Conservation (phyloP, 176 grass and related monocot species). For the Thinopyrum elongatum region DNA sequence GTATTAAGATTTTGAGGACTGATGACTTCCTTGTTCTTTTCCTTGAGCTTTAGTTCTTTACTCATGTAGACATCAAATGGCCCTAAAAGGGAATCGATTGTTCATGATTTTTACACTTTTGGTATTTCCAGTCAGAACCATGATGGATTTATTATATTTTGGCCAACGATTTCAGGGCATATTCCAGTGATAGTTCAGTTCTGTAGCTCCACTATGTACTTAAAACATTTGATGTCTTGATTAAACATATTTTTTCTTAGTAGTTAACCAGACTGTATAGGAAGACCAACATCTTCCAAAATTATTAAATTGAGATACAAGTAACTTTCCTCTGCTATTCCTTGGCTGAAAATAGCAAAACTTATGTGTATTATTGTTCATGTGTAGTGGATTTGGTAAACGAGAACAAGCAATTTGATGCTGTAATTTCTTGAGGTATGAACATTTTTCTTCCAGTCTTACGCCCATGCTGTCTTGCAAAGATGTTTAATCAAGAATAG, state of each 20-base stretch:
- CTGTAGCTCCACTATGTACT: not conserved
- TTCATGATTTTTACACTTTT: not conserved
- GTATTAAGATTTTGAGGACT: not conserved
- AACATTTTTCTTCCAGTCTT: constrained; percentile 8
- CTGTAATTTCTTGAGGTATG: constrained; percentile 87
- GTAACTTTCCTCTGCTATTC: not conserved
- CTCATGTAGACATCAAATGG: not conserved
- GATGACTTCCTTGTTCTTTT: not conserved
- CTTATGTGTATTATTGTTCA: constrained; percentile 27
- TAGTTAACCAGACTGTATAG: not conserved
- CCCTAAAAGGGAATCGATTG: not conserved
- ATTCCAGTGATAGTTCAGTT: not conserved
- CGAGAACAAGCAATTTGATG: constrained; percentile 66
- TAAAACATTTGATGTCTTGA: not conserved
- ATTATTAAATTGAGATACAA: not conserved
- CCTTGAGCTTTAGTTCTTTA: not conserved
- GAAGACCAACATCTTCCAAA: not conserved
- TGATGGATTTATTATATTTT: not conserved
- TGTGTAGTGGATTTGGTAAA: constrained; percentile 77
- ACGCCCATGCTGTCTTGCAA: not conserved
- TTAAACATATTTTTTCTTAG: not conserved
- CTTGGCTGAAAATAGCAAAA: constrained; percentile 25
- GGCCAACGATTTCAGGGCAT: not conserved
- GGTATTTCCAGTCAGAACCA: not conserved
- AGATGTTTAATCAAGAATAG: not conserved